Evolutionary conservation across 495 filamentous ascomycete genomes (phyloP).

Genomic region (Talaromyces adpressus): DNA sequence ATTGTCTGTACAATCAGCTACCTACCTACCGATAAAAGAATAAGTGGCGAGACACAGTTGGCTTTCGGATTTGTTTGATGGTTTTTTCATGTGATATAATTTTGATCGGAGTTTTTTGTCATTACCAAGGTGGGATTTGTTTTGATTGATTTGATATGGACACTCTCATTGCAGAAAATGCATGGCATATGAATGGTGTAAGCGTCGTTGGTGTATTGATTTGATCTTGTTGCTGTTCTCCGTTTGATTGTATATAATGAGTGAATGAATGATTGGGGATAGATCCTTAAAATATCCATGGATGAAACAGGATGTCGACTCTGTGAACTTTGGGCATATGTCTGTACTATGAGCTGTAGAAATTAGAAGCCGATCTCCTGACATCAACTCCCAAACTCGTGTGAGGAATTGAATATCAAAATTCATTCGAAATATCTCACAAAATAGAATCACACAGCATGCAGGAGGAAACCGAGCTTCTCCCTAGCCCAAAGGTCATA

Average conservation of each 20-base stretch:
- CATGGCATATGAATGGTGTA: background rate
- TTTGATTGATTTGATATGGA: background rate
- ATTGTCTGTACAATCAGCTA: background rate
- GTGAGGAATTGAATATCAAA: too few species aligned
- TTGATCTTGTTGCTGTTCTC: background rate
- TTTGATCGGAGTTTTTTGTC: background rate
- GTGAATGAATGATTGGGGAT: background rate
- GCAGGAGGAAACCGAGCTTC: too few species aligned
- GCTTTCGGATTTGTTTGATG: background rate
- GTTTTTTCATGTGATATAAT: background rate
- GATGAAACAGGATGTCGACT: background rate
- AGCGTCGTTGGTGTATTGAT: background rate
- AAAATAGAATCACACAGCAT: too few species aligned
- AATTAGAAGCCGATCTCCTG: too few species aligned
- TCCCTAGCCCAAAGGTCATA: too few species aligned
- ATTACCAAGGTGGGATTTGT: background rate
- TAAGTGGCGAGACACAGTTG: background rate
- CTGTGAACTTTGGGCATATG: too few species aligned
- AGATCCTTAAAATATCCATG: background rate
- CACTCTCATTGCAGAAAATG: background rate
- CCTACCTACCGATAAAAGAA: background rate
- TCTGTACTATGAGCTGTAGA: too few species aligned
- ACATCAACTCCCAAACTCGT: too few species aligned
- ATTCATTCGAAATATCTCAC: too few species aligned
- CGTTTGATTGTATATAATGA: slow-evolving; percentile 1